Evolutionary conservation across 768 basidiomycete genomes (phyloP), one percentile per base, ranked within the genome.

Genomic region (Cystobasidium onofrii): DNA sequence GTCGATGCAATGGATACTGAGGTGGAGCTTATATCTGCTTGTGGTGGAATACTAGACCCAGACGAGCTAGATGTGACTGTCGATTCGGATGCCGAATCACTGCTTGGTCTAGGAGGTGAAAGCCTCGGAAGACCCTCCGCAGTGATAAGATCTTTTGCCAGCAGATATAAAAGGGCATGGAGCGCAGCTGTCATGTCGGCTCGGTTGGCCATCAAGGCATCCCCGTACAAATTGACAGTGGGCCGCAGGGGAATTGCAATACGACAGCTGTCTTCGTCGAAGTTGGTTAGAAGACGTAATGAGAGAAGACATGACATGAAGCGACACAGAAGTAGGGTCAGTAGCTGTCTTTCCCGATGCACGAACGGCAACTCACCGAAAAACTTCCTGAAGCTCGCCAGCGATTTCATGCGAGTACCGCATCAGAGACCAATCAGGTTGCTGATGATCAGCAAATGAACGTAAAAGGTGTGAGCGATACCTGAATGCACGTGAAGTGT

Each of bases 161-260:
- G 29, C 10, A 61, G 57, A 18, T 61, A 39, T 15, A 61, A 25
- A 3, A 61, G 29, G 7, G 36, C 57, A 39, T 61, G 57, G 4
- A 61, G 25, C 12, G 57, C 57, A 2, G 57, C 57, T 33, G 57
- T 61, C 57, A 31, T 61, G 31, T 61, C 57, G 31, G 57, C 57
- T 50, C 46, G 46, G 15, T 50, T 50, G 4, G 46, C 46, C 12
- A 50, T 7, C 20, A 50, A n/a, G 4, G 46, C 46, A 50, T 50
- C 46, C n/a, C 46, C 46, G 46, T 50, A n/a, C n/a, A 50, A 50
- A 4, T 15, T 50, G 46, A 50, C 46, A 50, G 46, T 15, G n/a
- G 46, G 46, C 3, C 20, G 46, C 4, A 50, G 46, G 18, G 46
- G 46, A 20, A 50, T 15, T n/a, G n/a, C 3, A 3, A 50, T 20